Percentiles rank a stretch among this genome's conserved stretches.
phyloP scores from a whole-genome alignment of 164 flowering plant genomes.

The Saururus chinensis region DNA sequence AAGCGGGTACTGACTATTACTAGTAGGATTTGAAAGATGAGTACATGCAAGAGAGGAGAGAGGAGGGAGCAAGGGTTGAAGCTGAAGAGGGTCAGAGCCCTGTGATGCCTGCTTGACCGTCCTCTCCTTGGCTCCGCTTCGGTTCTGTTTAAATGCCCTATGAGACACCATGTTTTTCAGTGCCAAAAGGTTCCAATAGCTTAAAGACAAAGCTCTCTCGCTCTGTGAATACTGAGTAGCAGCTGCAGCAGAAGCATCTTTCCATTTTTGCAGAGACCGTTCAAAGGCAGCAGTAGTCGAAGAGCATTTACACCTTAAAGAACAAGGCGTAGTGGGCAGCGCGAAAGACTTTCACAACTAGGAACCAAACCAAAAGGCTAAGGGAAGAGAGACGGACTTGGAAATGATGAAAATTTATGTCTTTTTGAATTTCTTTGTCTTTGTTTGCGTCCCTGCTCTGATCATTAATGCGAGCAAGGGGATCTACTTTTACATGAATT shows the following conservation, averaged over 20 bases:
- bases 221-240: slow-evolving; percentile 1
- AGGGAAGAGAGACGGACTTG: neutral
- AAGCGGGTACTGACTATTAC: slow-evolving; percentile 2
- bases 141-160: slow-evolving; percentile 19
- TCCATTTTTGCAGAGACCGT: slow-evolving; percentile 8
- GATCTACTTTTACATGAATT: neutral
- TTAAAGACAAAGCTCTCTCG: slow-evolving; percentile 12
- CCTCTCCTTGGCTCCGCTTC: slow-evolving; percentile 15
- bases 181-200: slow-evolving; percentile 41
- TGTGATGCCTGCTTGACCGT: slow-evolving; percentile 10
- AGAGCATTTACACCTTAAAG: neutral
- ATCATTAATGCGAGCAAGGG: neutral
- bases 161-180: slow-evolving; percentile 58
- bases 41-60: slow-evolving; percentile 6
- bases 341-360: slow-evolving; percentile 5
- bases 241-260: slow-evolving; percentile 8
- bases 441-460: neutral
- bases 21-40: slow-evolving; percentile 6
- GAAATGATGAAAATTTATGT: neutral
- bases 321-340: slow-evolving; percentile 3
- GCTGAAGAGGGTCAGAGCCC: slow-evolving; percentile 6
- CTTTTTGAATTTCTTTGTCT: neutral
- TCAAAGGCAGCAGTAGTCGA: neutral
- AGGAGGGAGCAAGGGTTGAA: slow-evolving; percentile 1
- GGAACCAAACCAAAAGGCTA: neutral